A percentile compares a stretch with the other conserved stretches of the same genome.
Evolutionary conservation across 352 stramenopile genomes (phyloP).

Genomic region (Phytophthora syringae): DNA sequence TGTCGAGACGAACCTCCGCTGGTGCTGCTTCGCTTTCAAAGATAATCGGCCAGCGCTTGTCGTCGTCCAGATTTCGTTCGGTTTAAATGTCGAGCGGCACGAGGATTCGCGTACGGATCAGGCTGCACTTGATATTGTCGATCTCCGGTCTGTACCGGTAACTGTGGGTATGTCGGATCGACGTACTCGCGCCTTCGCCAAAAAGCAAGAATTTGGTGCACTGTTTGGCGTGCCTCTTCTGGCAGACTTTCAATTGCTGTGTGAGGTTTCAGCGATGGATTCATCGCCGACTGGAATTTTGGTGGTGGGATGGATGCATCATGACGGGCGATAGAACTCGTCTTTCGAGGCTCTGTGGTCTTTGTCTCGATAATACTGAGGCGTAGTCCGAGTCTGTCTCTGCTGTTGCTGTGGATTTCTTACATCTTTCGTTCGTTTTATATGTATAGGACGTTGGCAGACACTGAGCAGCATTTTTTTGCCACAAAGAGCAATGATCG

Average conservation of each 20-base stretch:
- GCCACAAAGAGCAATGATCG: neutral
- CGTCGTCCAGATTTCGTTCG: neutral
- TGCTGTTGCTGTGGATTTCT: neutral
- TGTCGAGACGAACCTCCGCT: neutral
- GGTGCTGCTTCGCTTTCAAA: conserved; percentile 4
- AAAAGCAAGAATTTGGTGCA: too few relatives aligned
- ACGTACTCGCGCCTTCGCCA: too few relatives aligned
- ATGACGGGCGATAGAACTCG: neutral
- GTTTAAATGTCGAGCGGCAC: neutral
- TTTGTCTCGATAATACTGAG: neutral
- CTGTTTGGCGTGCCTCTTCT: neutral
- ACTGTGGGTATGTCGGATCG: neutral
- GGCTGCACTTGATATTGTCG: neutral
- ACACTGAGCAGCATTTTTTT: neutral
- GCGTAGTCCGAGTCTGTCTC: neutral
- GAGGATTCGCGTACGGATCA: neutral
- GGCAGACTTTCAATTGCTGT: neutral
- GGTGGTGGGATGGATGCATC: too few relatives aligned
- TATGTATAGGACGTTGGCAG: neutral
- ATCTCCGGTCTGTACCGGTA: neutral
- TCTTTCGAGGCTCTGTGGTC: neutral
- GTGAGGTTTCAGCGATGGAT: neutral
- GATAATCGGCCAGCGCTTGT: neutral
- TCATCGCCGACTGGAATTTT: too few relatives aligned
- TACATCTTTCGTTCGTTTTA: neutral